phyloP scores from a whole-genome alignment of 768 basidiomycete species.

The Pleurotus salmoneostramineus region DNA sequence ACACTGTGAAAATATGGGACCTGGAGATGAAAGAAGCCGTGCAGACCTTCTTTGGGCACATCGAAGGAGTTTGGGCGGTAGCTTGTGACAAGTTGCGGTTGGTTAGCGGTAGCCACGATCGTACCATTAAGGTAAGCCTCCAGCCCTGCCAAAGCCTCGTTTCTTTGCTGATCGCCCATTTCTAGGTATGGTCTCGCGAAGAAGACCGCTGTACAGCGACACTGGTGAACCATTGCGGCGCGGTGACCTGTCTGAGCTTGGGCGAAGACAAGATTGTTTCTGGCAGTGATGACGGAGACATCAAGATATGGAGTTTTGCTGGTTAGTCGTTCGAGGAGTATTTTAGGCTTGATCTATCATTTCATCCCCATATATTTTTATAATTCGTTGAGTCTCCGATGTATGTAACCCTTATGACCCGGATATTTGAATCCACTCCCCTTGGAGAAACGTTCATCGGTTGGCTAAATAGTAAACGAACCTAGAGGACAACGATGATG shows the following conservation, averaged over 20 bases:
- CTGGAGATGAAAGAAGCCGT: slow-evolving; percentile 77
- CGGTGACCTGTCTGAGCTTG: slow-evolving; percentile 86
- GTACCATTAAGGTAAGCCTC: slow-evolving; percentile 85
- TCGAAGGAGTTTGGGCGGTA: slow-evolving; percentile 97
- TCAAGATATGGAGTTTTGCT: slow-evolving; percentile 80
- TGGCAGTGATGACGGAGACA: slow-evolving; percentile 89
- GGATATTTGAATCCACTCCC: background rate
- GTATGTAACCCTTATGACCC: too few species aligned
- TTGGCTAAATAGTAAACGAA: background rate
- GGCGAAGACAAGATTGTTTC: slow-evolving; percentile 96
- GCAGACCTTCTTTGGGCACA: slow-evolving; percentile 91
- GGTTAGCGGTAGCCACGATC: slow-evolving; percentile 91
- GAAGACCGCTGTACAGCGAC: slow-evolving; percentile 85
- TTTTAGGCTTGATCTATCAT: background rate
- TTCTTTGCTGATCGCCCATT: slow-evolving; percentile 7
- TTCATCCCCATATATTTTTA: background rate
- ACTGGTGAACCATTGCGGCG: slow-evolving; percentile 89
- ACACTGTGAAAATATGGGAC: slow-evolving; percentile 96
- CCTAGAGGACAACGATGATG: too few species aligned
- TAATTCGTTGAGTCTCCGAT: background rate
- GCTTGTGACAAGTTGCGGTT: slow-evolving; percentile 89
- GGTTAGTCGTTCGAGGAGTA: slow-evolving; percentile 21
- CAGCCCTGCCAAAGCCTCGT: slow-evolving; percentile 3
- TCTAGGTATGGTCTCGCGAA: slow-evolving; percentile 90
- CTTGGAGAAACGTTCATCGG: background rate